Conservation (phyloP, 73 alveolate species). For the Paramecium caudatum region DNA sequence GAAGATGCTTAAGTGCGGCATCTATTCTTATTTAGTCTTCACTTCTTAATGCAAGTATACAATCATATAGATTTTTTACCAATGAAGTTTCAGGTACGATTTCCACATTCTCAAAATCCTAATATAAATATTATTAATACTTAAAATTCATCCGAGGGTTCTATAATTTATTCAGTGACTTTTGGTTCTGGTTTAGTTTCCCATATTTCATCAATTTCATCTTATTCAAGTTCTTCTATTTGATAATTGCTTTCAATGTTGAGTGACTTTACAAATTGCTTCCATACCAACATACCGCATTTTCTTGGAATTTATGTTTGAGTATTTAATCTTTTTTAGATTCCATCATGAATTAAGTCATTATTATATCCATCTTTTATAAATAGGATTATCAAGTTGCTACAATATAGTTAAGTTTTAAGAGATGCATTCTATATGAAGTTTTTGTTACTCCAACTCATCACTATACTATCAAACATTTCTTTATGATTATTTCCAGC, state of each 20-base stretch:
- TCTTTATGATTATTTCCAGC: background rate
- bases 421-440: slow-evolving; percentile 8
- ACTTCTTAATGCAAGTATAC: slow-evolving; percentile 41
- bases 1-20: slow-evolving; percentile 17
- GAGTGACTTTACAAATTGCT: slow-evolving; percentile 34
- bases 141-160: background rate
- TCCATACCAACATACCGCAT: slow-evolving; percentile 63
- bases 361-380: background rate
- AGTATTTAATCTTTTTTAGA: slow-evolving; percentile 3
- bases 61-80: slow-evolving; percentile 52
- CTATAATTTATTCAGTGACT: background rate
- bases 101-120: background rate
- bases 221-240: background rate
- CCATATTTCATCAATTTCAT: slow-evolving; percentile 8
- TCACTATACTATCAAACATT: background rate
- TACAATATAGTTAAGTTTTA: slow-evolving; percentile 3
- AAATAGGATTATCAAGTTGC: background rate
- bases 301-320: background rate
- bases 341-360: slow-evolving; percentile 23
- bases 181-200: background rate
- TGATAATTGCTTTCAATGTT: slow-evolving; percentile 6
- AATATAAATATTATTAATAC: background rate
- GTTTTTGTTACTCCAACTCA: slow-evolving; percentile 19
- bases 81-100: background rate
- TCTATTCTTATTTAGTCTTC: slow-evolving; percentile 16